These are phyloP conservation scores for Periconia sp. DNA, from an alignment of 2,329 filamentous ascomycete species.

Conservation along the genomic window DNA sequence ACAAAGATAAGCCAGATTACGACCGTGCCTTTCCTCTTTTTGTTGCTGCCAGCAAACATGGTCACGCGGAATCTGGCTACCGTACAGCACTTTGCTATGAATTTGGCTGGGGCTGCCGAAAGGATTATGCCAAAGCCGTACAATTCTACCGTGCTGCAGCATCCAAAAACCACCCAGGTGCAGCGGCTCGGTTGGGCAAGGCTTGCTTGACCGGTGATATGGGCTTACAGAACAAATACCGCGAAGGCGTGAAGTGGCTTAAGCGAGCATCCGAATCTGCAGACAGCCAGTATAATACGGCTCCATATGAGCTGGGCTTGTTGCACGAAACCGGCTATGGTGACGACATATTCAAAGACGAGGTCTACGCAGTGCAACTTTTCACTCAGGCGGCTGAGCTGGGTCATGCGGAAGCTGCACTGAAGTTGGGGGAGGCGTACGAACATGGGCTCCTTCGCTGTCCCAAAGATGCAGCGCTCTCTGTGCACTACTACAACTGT, in stretches of 20 bases:
- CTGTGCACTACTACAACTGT: conserved; percentile 95
- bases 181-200: conserved; percentile 87
- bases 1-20: conserved; percentile 89
- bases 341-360: conserved; percentile 90
- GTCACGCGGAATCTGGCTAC: conserved; percentile 94
- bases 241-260: conserved; percentile 94
- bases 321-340: conserved; percentile 93
- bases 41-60: conserved; percentile 90
- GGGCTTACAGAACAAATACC: conserved; percentile 77
- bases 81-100: conserved; percentile 94
- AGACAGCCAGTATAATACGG: conserved; percentile 87
- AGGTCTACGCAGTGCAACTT: conserved; percentile 85
- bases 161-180: conserved; percentile 91
- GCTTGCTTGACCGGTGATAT: conserved; percentile 89
- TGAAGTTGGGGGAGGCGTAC: conserved; percentile 92
- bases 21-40: conserved; percentile 92
- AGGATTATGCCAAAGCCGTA: conserved; percentile 86
- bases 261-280: conserved; percentile 90
- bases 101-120: conserved; percentile 94
- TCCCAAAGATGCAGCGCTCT: conserved; percentile 86
- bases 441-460: conserved; percentile 88
- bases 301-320: conserved; percentile 85
- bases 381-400: conserved; percentile 94
- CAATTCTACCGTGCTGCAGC: conserved; percentile 91
- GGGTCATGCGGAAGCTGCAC: conserved; percentile 83